Percentiles rank a stretch among this genome's conserved stretches.
These are phyloP conservation scores for Pestalotiopsis sp. DNA, from an alignment of 2,329 filamentous ascomycete species.

Conservation along the genomic window DNA sequence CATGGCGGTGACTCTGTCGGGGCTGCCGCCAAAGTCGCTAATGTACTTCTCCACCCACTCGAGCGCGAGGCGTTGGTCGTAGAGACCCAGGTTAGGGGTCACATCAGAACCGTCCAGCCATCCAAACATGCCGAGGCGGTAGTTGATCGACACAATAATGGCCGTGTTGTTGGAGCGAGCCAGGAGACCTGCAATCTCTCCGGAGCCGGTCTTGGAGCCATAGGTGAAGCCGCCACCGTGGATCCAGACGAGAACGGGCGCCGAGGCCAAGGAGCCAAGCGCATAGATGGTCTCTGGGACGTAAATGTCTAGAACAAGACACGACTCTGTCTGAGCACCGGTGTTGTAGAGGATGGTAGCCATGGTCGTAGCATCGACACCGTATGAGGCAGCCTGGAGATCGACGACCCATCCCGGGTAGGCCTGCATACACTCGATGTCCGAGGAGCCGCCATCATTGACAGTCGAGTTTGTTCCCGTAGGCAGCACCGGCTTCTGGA, in stretches of 20 bases:
- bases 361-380: conserved; percentile 8
- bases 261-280: conserved; percentile 10
- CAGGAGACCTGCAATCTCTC: conserved; percentile 22
- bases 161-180: conserved; percentile 17
- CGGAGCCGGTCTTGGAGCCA: conserved; percentile 22
- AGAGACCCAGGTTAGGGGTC: conserved; percentile 47
- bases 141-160: conserved; percentile 26
- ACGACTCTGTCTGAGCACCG: conserved; percentile 25
- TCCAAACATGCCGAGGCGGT: conserved; percentile 27
- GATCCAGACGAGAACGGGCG: conserved; percentile 27
- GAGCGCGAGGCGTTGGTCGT: conserved; percentile 49
- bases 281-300: conserved; percentile 20
- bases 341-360: conserved; percentile 4
- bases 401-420: conserved; percentile 28
- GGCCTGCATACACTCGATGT: conserved; percentile 31
- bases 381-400: conserved; percentile 15
- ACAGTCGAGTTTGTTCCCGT: conserved; percentile 25
- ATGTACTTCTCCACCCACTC: conserved; percentile 54
- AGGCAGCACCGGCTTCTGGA: conserved; percentile 30
- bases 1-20: conserved; percentile 37
- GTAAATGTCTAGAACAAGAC: conserved; percentile 23
- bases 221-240: conserved; percentile 27
- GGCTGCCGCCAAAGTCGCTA: conserved; percentile 44
- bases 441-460: conserved; percentile 16
- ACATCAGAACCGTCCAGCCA: conserved; percentile 21